Evolutionary conservation across 176 grass and related monocot species (phyloP).

Genomic region (Carex kokanica): DNA sequence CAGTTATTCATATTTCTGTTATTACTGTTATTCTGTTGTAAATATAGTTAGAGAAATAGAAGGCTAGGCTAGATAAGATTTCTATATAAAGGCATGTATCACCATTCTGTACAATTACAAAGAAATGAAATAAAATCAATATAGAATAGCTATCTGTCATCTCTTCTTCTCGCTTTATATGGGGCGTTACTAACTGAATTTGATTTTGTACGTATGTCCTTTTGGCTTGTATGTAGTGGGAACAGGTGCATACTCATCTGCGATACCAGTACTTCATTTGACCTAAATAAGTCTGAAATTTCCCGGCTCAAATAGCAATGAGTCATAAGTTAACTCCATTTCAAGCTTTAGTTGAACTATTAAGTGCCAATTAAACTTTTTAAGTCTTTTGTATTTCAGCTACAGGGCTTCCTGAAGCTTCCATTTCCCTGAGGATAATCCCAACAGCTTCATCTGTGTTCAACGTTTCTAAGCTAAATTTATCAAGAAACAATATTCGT

Average conservation of each 20-base stretch:
- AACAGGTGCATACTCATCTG: background rate
- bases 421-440: slow-evolving; percentile 68
- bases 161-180: no score
- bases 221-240: slow-evolving; percentile 4
- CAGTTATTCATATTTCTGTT: no score
- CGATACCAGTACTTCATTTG: background rate
- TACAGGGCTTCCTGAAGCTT: slow-evolving; percentile 52
- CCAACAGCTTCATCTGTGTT: slow-evolving; percentile 62
- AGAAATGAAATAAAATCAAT: no score
- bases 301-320: background rate
- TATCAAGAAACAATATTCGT: slow-evolving; percentile 79
- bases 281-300: background rate
- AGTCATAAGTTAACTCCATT: background rate
- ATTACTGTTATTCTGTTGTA: no score
- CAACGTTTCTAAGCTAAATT: slow-evolving; percentile 56
- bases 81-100: no score
- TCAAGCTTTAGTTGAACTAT: background rate
- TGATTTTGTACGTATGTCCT: background rate
- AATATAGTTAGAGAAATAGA: no score
- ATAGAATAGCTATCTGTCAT: no score
- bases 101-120: no score
- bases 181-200: background rate
- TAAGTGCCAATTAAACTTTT: background rate
- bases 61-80: no score
- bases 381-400: slow-evolving; percentile 13